Conservation (phyloP, 257 asterid species). For the Striga asiatica region DNA sequence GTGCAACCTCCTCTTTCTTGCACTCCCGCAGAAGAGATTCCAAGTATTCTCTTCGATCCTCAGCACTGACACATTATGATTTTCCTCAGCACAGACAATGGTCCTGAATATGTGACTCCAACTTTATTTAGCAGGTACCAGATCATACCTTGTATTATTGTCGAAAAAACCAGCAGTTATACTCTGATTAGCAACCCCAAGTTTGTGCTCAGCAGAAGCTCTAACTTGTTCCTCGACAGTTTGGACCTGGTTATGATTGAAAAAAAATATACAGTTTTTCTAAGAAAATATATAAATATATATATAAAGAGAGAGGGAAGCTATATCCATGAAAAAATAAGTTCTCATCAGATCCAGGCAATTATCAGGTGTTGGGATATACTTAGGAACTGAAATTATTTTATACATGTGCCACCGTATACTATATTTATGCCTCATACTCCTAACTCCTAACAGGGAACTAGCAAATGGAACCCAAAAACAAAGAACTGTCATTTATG, state of each 20-base stretch:
- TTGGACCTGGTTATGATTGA: conserved; percentile 51
- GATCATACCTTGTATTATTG: conserved; percentile 77
- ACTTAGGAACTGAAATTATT: conserved; percentile 1
- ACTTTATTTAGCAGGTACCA: conserved; percentile 6
- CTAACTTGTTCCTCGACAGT: conserved; percentile 99
- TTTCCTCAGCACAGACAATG: conserved; percentile 10
- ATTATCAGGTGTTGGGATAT: not conserved
- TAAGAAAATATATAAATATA: no score
- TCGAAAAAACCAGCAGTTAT: conserved; percentile 99
- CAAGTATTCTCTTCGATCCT: conserved; percentile 97
- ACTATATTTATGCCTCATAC: not conserved
- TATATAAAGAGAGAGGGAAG: no score
- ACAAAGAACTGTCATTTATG: not conserved
- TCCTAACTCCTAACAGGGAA: conserved; percentile 4
- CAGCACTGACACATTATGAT: conserved; percentile 57
- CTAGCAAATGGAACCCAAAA: not conserved
- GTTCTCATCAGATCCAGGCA: conserved; percentile 3
- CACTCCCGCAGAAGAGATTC: conserved; percentile 96
- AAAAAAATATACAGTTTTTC: conserved; percentile 9
- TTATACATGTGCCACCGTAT: not conserved
- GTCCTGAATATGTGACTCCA: conserved; percentile 8
- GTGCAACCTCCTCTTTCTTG: conserved; percentile 92
- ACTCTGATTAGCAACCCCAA: conserved; percentile 99
- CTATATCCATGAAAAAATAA: not conserved
- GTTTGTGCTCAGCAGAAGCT: conserved; percentile 99